Base-by-base conservation (phyloP, 306 rosid genomes). In the Phaseolus lunatus region DNA sequence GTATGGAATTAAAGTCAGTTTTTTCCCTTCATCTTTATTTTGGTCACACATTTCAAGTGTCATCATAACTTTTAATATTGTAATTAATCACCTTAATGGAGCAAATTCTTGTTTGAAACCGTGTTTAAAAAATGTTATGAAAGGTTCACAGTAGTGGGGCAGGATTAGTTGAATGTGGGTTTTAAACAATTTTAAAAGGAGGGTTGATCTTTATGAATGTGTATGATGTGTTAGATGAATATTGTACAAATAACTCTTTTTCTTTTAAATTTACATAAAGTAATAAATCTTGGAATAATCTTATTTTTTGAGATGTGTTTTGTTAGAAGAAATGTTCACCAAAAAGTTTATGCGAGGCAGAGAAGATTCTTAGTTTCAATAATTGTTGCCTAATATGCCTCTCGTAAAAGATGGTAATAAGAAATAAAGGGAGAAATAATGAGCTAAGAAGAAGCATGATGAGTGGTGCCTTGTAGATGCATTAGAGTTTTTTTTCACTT, bases 161-260 rank as follows among this genome's bases (percentile, higher is more conserved):
- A 19, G n/a, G 52, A 20, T 66, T 66, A 65, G 71, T 66, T 66
- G 71, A 41, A 41, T 12, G 71, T 41, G 31, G 50, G 71, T 39
- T 66, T 39, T 19, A 11, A 66, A 66, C 18, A 19, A 4, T 66
- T 66, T 66, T 66, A 18, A 20, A 41, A 66, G 52, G 52, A 41
- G 11, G 16, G 33, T 66, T 39, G 49, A 41, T 66, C 33, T 41
- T 66, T 39, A 66, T 66, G 70, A 37, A 8, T 37, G 43, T 37
- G 11, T 37, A 8, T 8, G 43, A 37, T 37, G 7, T 33, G 37
- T 33, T 24, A n/a, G 27, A 24, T 24, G 27, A 24, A 24, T 24
- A 24, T 24, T 24, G 27, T 33, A 5, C 5, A 33, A 33, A 33
- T 33, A 33, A 33, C 27, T n/a, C n/a, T 33, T 33, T 6, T 8